Conservation (phyloP, 2,329 filamentous ascomycete genomes). For the Colletotrichum lentis region DNA sequence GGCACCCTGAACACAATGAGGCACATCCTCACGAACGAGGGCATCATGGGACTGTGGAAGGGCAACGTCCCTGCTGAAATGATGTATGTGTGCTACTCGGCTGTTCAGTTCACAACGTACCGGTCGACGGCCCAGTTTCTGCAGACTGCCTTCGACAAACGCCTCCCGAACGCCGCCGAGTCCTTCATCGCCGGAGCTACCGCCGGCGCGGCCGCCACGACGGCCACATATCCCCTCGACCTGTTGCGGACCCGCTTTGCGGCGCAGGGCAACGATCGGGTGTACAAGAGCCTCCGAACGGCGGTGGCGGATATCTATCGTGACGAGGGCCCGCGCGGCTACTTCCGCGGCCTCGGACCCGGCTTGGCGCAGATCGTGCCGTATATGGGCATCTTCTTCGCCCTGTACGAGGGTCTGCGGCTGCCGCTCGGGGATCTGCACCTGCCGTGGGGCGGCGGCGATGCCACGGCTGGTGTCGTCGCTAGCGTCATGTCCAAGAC, state of each 20-base stretch:
- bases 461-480: constrained; percentile 82
- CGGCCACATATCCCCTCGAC: constrained; percentile 89
- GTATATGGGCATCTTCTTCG: constrained; percentile 97
- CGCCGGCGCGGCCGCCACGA: constrained; percentile 84
- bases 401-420: constrained; percentile 81
- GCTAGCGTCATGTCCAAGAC: constrained; percentile 88
- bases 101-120: constrained; percentile 90
- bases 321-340: constrained; percentile 79
- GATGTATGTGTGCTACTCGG: constrained; percentile 91
- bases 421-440: constrained; percentile 63
- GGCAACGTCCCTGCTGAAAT: constrained; percentile 95
- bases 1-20: constrained; percentile 79
- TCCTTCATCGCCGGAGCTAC: constrained; percentile 84
- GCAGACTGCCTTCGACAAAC: constrained; percentile 52
- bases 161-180: constrained; percentile 72
- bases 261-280: constrained; percentile 81
- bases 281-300: constrained; percentile 77
- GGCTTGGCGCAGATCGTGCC: constrained; percentile 89
- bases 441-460: constrained; percentile 77
- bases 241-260: constrained; percentile 93
- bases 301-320: constrained; percentile 77
- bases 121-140: constrained; percentile 76
- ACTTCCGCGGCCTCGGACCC: constrained; percentile 86
- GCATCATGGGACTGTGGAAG: constrained; percentile 91
- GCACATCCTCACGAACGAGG: constrained; percentile 81